A percentile compares a stretch with the other conserved stretches of the same genome.
These are phyloP conservation scores for Ministeria vibrans DNA, from an alignment of 78 protist species.

Conservation along the genomic window DNA sequence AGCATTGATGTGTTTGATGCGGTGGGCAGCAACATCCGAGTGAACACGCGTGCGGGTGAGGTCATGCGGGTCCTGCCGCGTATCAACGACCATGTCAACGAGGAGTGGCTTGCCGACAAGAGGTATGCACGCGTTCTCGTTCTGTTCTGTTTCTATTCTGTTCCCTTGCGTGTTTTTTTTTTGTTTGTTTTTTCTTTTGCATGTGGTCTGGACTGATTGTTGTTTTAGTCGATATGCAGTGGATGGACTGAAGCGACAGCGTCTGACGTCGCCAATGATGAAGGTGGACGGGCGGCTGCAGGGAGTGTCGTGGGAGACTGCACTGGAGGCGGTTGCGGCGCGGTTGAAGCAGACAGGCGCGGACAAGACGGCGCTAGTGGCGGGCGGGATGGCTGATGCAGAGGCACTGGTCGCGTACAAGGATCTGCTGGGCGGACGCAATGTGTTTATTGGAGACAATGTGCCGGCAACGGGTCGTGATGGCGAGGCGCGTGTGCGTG, in stretches of 20 bases:
- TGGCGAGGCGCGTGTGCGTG: conserved; percentile 13
- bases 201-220: conserved; percentile 52
- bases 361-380: conserved; percentile 14
- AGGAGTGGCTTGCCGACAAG: conserved; percentile 62
- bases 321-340: neutral
- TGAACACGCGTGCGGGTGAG: conserved; percentile 40
- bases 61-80: conserved; percentile 58
- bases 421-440: conserved; percentile 27
- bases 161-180: too few species aligned
- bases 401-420: conserved; percentile 22
- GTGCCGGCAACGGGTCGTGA: neutral
- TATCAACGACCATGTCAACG: conserved; percentile 41
- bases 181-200: too few species aligned
- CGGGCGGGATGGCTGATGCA: conserved; percentile 37
- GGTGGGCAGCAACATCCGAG: conserved; percentile 25
- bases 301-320: conserved; percentile 29
- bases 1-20: conserved; percentile 60
- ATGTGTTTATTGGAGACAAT: neutral
- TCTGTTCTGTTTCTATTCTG: neutral
- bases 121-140: too few species aligned
- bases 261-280: conserved; percentile 34
- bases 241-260: conserved; percentile 69
- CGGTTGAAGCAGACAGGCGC: neutral
- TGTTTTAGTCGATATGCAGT: conserved; percentile 47
- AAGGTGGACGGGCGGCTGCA: conserved; percentile 1